Evolutionary conservation across 2,329 filamentous ascomycete species (phyloP).

Genomic region (Colletotrichum paranaense): DNA sequence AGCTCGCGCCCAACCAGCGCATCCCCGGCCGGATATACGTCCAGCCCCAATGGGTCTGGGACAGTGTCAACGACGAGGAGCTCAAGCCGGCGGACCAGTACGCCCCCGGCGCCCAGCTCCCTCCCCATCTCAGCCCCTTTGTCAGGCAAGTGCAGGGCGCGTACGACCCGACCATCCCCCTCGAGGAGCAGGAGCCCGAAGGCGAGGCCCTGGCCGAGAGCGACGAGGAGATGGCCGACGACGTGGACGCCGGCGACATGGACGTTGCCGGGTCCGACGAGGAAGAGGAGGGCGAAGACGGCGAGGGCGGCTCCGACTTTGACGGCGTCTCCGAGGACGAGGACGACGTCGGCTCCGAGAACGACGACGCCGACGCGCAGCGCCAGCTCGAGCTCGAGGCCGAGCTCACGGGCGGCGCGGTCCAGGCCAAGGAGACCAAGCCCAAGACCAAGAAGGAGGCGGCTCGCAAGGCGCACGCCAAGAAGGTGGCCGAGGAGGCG

Average conservation of each 20-base stretch:
- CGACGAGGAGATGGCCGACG: conserved; percentile 58
- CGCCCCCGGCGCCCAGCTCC: conserved; percentile 87
- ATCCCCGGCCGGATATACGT: conserved; percentile 94
- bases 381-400: conserved; percentile 94
- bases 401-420: conserved; percentile 79
- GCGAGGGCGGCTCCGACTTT: conserved; percentile 54
- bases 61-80: conserved; percentile 92
- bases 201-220: conserved; percentile 83
- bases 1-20: conserved; percentile 72
- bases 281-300: conserved; percentile 60
- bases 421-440: conserved; percentile 62
- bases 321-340: conserved; percentile 61
- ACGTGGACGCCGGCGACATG: conserved; percentile 59
- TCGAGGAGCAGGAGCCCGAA: conserved; percentile 90
- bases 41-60: conserved; percentile 99
- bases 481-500: conserved; percentile 79
- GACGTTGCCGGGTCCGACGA: conserved; percentile 62
- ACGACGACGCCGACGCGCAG: conserved; percentile 72
- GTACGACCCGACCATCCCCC: conserved; percentile 88
- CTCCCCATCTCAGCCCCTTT: conserved; percentile 96
- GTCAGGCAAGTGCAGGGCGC: conserved; percentile 87
- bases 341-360: conserved; percentile 53
- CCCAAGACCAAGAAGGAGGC: conserved; percentile 76
- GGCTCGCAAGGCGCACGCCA: conserved; percentile 74
- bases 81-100: conserved; percentile 89